phyloP scores from a whole-genome alignment of 148 eudicot species.

The Rhododendron williamsianum region DNA sequence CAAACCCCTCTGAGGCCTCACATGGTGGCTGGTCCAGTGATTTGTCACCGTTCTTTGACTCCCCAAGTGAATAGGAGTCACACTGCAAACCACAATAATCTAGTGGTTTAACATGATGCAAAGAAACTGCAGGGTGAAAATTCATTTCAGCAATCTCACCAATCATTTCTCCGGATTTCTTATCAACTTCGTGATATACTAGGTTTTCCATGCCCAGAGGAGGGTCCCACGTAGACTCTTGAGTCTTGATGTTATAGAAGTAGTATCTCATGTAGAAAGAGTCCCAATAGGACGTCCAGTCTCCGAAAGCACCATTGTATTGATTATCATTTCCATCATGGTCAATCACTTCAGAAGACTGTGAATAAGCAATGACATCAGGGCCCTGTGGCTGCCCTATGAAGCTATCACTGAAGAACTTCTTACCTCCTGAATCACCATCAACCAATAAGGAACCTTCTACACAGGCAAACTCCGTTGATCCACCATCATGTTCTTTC shows the following conservation, averaged over 20 bases:
- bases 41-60: conserved; percentile 9
- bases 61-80: conserved; percentile 18
- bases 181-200: conserved; percentile 22
- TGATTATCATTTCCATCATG: conserved; percentile 18
- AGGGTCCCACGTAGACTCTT: conserved; percentile 76
- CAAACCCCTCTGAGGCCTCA: conserved; percentile 11
- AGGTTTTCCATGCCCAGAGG: conserved; percentile 75
- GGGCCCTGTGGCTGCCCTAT: conserved; percentile 19
- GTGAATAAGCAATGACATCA: conserved; percentile 20
- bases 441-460: conserved; percentile 15
- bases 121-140: conserved; percentile 14
- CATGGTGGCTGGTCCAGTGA: conserved; percentile 6
- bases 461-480: conserved; percentile 13
- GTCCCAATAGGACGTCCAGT: conserved; percentile 73
- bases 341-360: conserved; percentile 21
- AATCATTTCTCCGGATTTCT: conserved; percentile 23
- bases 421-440: conserved; percentile 14
- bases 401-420: conserved; percentile 9
- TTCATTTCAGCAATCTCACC: conserved; percentile 21
- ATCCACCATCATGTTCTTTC: conserved; percentile 18
- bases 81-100: conserved; percentile 19
- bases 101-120: conserved; percentile 14
- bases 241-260: conserved; percentile 54
- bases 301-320: conserved; percentile 31
- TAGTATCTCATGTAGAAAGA: conserved; percentile 51